Evolutionary conservation across 805 yeast genomes (phyloP).

Genomic region (Kazachstania bromeliacearum): DNA sequence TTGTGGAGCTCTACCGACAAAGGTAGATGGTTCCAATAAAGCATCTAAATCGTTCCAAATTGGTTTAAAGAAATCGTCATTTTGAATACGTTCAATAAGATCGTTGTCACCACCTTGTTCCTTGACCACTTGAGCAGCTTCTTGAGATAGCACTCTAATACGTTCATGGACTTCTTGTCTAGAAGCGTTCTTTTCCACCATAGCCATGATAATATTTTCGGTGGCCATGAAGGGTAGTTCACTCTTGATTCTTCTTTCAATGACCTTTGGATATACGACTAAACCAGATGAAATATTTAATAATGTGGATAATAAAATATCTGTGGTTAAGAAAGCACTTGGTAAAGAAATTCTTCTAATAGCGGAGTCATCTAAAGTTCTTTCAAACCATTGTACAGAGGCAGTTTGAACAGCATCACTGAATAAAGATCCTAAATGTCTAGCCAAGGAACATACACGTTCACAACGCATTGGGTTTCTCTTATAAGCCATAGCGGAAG

Average conservation of each 20-base stretch:
- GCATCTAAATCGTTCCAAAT: conserved; percentile 74
- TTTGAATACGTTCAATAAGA: conserved; percentile 76
- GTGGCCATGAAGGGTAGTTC: conserved; percentile 99
- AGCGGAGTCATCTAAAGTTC: conserved; percentile 96
- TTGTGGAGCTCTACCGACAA: conserved; percentile 97
- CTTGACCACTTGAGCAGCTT: conserved; percentile 94
- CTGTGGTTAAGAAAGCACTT: conserved; percentile 92
- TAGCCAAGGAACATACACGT: conserved; percentile 95
- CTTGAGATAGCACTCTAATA: conserved; percentile 92
- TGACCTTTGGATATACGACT: conserved; percentile 97
- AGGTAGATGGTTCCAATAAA: conserved; percentile 84
- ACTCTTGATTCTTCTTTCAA: conserved; percentile 87
- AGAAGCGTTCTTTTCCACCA: conserved; percentile 96
- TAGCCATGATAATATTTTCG: conserved; percentile 97
- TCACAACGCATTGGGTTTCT: conserved; percentile 99
- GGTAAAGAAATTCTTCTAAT: conserved; percentile 95
- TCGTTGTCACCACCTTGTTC: conserved; percentile 98
- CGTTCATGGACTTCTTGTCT: conserved; percentile 98
- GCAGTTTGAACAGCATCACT: conserved; percentile 95
- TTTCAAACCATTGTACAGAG: conserved; percentile 98
- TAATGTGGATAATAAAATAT: conserved; percentile 80
- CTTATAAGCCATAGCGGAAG: conserved; percentile 98
- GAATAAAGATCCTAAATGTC: conserved; percentile 87
- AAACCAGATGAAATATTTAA: conserved; percentile 88
- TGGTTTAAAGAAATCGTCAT: conserved; percentile 76